Evolutionary conservation across 208 protist species (phyloP).

Genomic region (Wallacemonas sp.): DNA sequence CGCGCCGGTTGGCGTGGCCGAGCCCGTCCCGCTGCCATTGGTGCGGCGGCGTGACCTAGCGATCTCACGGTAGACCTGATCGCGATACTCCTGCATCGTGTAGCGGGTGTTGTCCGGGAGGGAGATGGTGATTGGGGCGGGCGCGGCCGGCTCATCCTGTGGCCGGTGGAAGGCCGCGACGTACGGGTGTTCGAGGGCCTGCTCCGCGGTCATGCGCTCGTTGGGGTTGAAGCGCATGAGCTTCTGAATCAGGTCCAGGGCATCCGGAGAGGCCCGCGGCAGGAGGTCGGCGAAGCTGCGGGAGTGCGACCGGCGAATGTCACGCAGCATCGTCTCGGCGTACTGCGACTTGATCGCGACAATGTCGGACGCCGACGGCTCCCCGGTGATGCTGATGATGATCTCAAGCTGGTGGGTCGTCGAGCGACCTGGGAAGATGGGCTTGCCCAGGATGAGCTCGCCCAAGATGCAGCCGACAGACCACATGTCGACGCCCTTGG

Average conservation of each 20-base stretch:
- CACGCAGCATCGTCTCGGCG: conserved; percentile 94
- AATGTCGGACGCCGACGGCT: conserved; percentile 90
- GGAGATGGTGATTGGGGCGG: conserved; percentile 86
- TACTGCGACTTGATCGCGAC: conserved; percentile 94
- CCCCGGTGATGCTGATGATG: conserved; percentile 93
- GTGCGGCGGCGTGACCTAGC: conserved; percentile 41
- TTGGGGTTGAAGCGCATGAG: conserved; percentile 97
- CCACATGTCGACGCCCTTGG: conserved; percentile 98
- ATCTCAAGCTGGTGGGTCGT: conserved; percentile 97
- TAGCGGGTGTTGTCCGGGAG: conserved; percentile 95
- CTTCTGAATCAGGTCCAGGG: conserved; percentile 92
- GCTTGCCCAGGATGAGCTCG: conserved; percentile 94
- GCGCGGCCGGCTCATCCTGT: conserved; percentile 79
- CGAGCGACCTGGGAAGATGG: conserved; percentile 95
- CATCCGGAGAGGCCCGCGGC: conserved; percentile 91
- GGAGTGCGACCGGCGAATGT: conserved; percentile 64
- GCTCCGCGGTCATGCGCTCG: conserved; percentile 91
- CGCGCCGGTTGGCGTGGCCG: conserved; percentile 2
- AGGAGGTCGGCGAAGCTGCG: conserved; percentile 86
- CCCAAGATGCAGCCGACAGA: conserved; percentile 98
- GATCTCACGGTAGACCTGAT: conserved; percentile 92
- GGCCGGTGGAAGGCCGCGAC: conserved; percentile 91
- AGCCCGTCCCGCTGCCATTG: background rate
- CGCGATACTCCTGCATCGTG: conserved; percentile 93
- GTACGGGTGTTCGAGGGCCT: conserved; percentile 95